Percentiles rank a stretch among this genome's conserved stretches.
These are phyloP conservation scores for Cyphellophora attinorum DNA, from an alignment of 2,329 filamentous ascomycete genomes.

Conservation along the genomic window DNA sequence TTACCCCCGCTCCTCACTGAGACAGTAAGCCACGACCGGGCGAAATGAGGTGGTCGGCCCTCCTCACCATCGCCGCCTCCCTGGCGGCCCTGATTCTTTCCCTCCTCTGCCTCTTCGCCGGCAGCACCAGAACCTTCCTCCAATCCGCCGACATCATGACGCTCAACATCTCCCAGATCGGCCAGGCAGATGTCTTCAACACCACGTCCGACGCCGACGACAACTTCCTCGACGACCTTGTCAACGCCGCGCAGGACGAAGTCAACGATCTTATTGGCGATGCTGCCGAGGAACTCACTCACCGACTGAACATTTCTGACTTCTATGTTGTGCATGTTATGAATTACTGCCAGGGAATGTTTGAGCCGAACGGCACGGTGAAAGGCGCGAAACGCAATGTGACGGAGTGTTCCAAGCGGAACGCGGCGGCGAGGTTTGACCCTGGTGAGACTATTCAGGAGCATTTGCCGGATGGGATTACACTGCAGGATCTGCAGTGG, in stretches of 20 bases:
- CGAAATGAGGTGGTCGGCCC: slow-evolving; percentile 38
- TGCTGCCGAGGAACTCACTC: slow-evolving; percentile 29
- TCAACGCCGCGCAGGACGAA: slow-evolving; percentile 32
- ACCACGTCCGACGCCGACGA: slow-evolving; percentile 21
- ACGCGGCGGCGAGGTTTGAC: slow-evolving; percentile 48
- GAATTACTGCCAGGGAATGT: slow-evolving; percentile 46
- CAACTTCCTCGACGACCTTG: slow-evolving; percentile 25
- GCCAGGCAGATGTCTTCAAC: slow-evolving; percentile 25
- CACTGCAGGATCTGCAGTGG: slow-evolving; percentile 46
- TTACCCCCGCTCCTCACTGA: too few species aligned
- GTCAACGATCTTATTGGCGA: slow-evolving; percentile 28
- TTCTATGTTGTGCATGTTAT: slow-evolving; percentile 55
- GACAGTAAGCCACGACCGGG: too few species aligned
- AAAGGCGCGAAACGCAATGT: slow-evolving; percentile 40
- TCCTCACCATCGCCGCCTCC: slow-evolving; percentile 42
- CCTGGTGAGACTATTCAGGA: slow-evolving; percentile 40
- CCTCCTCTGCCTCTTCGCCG: slow-evolving; percentile 53
- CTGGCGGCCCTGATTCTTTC: slow-evolving; percentile 48
- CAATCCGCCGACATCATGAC: slow-evolving; percentile 49
- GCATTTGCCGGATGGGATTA: slow-evolving; percentile 39
- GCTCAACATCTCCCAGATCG: slow-evolving; percentile 49
- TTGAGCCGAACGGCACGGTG: slow-evolving; percentile 22
- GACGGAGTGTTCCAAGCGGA: slow-evolving; percentile 44
- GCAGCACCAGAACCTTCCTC: slow-evolving; percentile 46
- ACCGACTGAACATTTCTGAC: slow-evolving; percentile 45